Percentiles rank a stretch among this genome's conserved stretches.
These are phyloP conservation scores for Xylaria telfairii DNA, from an alignment of 495 filamentous ascomycete genomes.

Conservation along the genomic window DNA sequence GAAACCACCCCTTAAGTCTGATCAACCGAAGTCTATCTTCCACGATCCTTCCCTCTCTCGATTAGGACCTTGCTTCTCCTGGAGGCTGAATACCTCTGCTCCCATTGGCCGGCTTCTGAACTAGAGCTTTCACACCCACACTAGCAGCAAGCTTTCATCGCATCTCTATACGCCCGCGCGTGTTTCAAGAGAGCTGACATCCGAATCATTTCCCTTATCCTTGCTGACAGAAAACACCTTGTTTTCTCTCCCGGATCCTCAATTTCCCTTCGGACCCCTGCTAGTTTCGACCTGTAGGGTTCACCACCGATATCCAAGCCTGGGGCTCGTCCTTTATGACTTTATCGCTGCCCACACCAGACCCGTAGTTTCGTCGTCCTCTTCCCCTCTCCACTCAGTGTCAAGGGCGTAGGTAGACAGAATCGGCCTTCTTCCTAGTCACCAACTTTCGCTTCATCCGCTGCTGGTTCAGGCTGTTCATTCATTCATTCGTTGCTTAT, in stretches of 20 bases:
- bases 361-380: conserved; percentile 32
- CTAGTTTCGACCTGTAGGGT: conserved; percentile 27
- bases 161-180: conserved; percentile 40
- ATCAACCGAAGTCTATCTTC: conserved; percentile 28
- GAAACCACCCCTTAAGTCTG: conserved; percentile 47
- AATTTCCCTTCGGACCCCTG: conserved; percentile 28
- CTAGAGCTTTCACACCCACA: conserved; percentile 27
- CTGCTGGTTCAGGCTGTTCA: conserved; percentile 67
- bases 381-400: conserved; percentile 39
- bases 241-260: conserved; percentile 26
- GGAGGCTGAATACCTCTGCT: not conserved
- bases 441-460: conserved; percentile 50
- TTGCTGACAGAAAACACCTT: conserved; percentile 21
- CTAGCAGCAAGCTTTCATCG: conserved; percentile 31
- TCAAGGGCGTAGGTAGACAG: conserved; percentile 45
- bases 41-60: not conserved
- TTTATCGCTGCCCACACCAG: conserved; percentile 48
- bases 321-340: conserved; percentile 49
- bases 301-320: conserved; percentile 29
- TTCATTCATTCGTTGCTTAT: conserved; percentile 44
- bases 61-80: conserved; percentile 12
- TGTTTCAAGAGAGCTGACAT: conserved; percentile 47
- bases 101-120: conserved; percentile 16
- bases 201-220: conserved; percentile 35
- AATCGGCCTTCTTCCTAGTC: conserved; percentile 46